Conservation (phyloP, 140 eudicot species). For the Erigeron philadelphicus region DNA sequence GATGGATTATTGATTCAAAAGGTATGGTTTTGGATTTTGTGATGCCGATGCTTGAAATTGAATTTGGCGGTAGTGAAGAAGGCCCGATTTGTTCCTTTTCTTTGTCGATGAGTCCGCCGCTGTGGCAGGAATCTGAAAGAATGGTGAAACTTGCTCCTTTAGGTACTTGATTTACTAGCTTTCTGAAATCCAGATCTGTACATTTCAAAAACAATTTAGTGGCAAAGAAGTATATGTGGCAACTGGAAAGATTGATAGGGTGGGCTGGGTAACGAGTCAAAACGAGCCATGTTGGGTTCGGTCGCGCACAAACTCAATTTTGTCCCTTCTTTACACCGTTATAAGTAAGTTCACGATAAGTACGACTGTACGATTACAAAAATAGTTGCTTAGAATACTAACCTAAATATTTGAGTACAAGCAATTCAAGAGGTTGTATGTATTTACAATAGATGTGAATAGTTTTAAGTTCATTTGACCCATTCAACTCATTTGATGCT, state of each 20-base stretch:
- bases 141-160: slow-evolving; percentile 71
- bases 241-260: background rate
- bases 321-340: background rate
- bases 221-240: background rate
- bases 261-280: background rate
- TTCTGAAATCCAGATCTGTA: slow-evolving; percentile 70
- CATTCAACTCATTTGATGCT: too few relatives aligned
- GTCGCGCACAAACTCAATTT: background rate
- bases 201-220: background rate
- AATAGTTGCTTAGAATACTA: background rate
- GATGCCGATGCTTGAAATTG: slow-evolving; percentile 2
- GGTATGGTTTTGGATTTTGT: slow-evolving; percentile 55
- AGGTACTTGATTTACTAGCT: slow-evolving; percentile 69
- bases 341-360: background rate
- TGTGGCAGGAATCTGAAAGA: slow-evolving; percentile 88
- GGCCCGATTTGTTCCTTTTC: slow-evolving; percentile 92
- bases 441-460: background rate
- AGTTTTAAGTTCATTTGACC: background rate
- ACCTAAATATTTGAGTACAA: background rate
- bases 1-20: slow-evolving; percentile 39
- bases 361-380: background rate
- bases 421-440: background rate
- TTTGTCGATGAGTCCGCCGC: slow-evolving; percentile 90
- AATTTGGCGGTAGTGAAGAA: slow-evolving; percentile 18
- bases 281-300: background rate